Evolutionary conservation across 495 filamentous ascomycete species (phyloP), one percentile per base, ranked within the genome.

Genomic region (Podospora conica): DNA sequence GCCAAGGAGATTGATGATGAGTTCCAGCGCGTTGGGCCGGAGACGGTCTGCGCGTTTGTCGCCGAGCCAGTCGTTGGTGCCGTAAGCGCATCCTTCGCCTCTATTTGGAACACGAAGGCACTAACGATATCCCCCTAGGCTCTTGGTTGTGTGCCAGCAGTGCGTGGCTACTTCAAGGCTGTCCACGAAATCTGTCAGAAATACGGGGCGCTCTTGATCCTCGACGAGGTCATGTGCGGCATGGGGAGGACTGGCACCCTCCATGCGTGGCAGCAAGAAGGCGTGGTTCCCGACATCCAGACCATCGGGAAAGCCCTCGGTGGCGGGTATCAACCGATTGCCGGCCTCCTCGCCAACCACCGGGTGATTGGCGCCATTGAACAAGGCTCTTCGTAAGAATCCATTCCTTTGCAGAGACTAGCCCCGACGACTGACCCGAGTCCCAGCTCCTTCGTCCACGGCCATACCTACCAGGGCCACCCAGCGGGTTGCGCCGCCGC

Each of bases 141-240:
- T 6, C 76, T 90, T 20, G 90, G 88, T 11, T 91, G 88, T 74
- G 83, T 90, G 1, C 85, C 88, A 11, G 78, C 86, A 10, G 82
- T 89, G 3, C 80, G 80, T 0, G 90, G 89, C 0, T 94, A 93
- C 65, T 87, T 92, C 70, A 76, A 81, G 58, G 88, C 88, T 40
- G 86, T 92, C 78, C 83, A 84, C 69, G 76, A 79, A 1, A 75
- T 94, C 18, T 92, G 90, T 73, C 78, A 86, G 56, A 88, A 88
- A 64, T 82, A 92, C 69, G 90, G 88, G n/a, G 89, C 88, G 0
- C 79, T 94, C 0, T 80, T 92, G 53, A 87, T 93, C 55, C 72
- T 92, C 7, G 91, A 94, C 64, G 91, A 94, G 66, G 84, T 92
- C 33, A 93, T 94, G 90, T 86, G 88, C 70, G 91, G 89, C 0